Base-by-base conservation (phyloP, 1,139 yeast genomes). In the Suhomyces coccinellae region DNA sequence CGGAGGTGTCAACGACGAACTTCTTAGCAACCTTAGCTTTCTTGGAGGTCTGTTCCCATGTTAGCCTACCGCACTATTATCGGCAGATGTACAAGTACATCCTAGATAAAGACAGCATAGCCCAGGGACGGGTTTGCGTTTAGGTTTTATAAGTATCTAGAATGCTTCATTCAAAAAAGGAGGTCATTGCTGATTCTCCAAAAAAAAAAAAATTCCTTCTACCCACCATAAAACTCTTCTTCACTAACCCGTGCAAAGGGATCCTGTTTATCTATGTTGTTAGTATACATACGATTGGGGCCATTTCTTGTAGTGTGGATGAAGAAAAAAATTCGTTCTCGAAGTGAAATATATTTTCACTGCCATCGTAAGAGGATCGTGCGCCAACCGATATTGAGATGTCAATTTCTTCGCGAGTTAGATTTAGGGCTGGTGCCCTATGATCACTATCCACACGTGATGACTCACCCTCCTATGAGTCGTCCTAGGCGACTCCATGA, bases 1-100 rank as follows among this genome's bases (percentile, higher is more conserved):
- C 97, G 58, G 95, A 82, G 73, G 89, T 90, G 83, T 91, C 98
- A 73, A 93, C 95, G 71, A 87, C 88, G 80, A 85, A 90, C 80
- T 89, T 88, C 83, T 85, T 87, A 71, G 89, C 85, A 71, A 81
- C 72, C 66, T 73, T 81, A 73, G 85, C 76, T 79, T 84, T 83
- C 81, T 86, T 86, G 74, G 87, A 74, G 75, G 90, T 82, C 89
- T 87, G 64, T 20, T 42, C 56, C 67, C 67, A 60, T 61, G 79
- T 77, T 73, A 72, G 81, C 82, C 82, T 78, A 79, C 82, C 76
- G 82, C 82, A 77, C 78, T 62, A 74, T 77, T 69, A 68, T 61
- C 57, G 48, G 33, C 32, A 27, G 59, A 50, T 60, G 57, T 49
- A 51, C 38, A 29, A 34, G 35, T 17, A 58, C 63, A 53, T 48